Evolutionary conservation across 2,329 filamentous ascomycete species (phyloP), one percentile per base, ranked within the genome.

Genomic region (Parascedosporium putredinis): DNA sequence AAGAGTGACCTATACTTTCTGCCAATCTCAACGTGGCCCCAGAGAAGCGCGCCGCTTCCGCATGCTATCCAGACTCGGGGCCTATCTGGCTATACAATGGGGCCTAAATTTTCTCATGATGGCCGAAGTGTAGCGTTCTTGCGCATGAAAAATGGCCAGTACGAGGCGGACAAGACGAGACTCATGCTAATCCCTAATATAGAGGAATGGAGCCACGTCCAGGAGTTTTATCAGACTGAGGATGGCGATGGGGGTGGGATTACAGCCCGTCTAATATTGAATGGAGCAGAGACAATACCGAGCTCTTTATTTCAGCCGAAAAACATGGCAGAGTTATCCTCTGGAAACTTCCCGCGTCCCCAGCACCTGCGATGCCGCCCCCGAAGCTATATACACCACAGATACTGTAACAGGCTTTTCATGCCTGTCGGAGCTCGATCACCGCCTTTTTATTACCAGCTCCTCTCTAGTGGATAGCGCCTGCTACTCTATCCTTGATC

Each of bases 1-100:
- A 91, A 90, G 59, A 84, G 84, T 1, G 86, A 93, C 59, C 75
- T 94, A 27, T 95, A 93, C 64, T 79, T 83, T 44, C 75, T 86
- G 3, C 76, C 81, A 0, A 68, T 89, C 27, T 69, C 72, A 46
- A 77, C 73, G 3, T 89, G 84, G 59, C 65, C 71, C 4, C 73
- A 81, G 27, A 44, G 50, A 47, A 60, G 73, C 61, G 64, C 80
- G 54, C 68, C 73, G 22, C 52, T 62, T 49, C 79, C 73, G 3
- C 73, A 70, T 59, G 67, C 76, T 49, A 70, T 78, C 50, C 24
- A 47, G 25, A 83, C 78, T 20, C 76, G 72, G 51, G 68, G 68
- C 59, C 62, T 86, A 59, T n/a, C 72, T 53, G 86, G 86, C 5
- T 87, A 88, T 56, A 79, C 75, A 22, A 72, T 72, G 16, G 69